Percentiles rank a stretch among this genome's conserved stretches.
Evolutionary conservation across 495 filamentous ascomycete species (phyloP).

Genomic region (Pseudoneurospora amorphoporcata): DNA sequence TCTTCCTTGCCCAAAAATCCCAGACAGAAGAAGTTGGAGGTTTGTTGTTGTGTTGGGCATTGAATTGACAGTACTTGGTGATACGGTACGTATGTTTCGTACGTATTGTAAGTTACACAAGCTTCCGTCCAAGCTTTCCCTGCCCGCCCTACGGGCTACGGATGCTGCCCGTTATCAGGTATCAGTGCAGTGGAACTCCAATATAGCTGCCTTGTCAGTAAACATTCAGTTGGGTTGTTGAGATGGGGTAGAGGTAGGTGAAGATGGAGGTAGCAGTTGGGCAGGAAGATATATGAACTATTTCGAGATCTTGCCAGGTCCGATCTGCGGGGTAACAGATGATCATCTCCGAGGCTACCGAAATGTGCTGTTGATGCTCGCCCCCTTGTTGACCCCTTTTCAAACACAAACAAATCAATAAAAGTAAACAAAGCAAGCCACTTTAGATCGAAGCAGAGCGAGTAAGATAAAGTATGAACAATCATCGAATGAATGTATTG

Average conservation of each 20-base stretch:
- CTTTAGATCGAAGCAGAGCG: background rate
- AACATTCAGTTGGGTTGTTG: background rate
- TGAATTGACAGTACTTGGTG: background rate
- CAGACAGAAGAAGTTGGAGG: too few relatives aligned
- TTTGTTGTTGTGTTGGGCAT: background rate
- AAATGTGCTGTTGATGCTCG: background rate
- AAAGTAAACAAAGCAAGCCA: background rate
- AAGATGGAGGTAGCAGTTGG: background rate
- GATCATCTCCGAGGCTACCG: background rate
- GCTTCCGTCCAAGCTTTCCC: background rate
- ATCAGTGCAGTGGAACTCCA: background rate
- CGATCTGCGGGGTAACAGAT: background rate
- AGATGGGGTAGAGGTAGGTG: background rate
- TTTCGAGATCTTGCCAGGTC: background rate
- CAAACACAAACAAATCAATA: background rate
- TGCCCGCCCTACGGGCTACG: background rate
- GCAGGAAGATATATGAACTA: background rate
- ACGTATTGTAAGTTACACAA: background rate
- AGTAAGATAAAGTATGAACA: background rate
- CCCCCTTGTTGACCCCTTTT: background rate
- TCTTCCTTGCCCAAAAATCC: background rate
- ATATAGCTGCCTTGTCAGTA: background rate
- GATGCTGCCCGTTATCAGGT: background rate
- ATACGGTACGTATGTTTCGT: background rate
- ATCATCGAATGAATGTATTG: background rate